Conservation (phyloP, 768 basidiomycete genomes). For the Podaxis pistillaris region DNA sequence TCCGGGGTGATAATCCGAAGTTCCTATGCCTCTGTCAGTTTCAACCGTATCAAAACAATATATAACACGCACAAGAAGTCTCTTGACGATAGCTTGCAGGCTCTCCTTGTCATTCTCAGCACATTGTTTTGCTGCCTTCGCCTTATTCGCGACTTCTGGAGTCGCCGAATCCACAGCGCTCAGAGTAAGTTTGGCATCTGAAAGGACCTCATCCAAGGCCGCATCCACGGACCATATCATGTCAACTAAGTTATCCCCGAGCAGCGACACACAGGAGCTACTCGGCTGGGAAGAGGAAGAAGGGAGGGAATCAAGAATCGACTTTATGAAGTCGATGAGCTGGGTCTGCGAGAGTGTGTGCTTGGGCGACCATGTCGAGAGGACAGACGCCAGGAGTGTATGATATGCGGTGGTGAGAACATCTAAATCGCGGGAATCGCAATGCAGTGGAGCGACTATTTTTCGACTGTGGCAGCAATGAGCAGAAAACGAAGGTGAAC, state of each 20-base stretch:
- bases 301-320: conserved; percentile 58
- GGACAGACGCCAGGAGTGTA: conserved; percentile 57
- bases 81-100: conserved; percentile 55
- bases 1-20: conserved; percentile 53
- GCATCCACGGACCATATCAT: conserved; percentile 80
- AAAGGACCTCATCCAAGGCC: conserved; percentile 68
- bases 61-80: conserved; percentile 51
- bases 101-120: conserved; percentile 65
- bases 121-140: conserved; percentile 45
- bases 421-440: conserved; percentile 51
- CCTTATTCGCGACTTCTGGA: conserved; percentile 29
- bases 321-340: conserved; percentile 65
- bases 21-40: conserved; percentile 39
- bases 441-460: conserved; percentile 59
- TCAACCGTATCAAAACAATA: conserved; percentile 6
- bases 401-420: conserved; percentile 67
- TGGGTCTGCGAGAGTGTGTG: conserved; percentile 44
- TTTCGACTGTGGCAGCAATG: conserved; percentile 49
- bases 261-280: conserved; percentile 28
- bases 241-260: conserved; percentile 76
- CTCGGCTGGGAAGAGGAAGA: conserved; percentile 64
- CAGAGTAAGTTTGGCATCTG: conserved; percentile 49
- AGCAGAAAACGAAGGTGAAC: conserved; percentile 16
- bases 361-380: conserved; percentile 54
- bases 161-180: conserved; percentile 32